Base-by-base conservation (phyloP, 371 early-diverging fungal genomes). In the Syncephalastrum sp. region DNA sequence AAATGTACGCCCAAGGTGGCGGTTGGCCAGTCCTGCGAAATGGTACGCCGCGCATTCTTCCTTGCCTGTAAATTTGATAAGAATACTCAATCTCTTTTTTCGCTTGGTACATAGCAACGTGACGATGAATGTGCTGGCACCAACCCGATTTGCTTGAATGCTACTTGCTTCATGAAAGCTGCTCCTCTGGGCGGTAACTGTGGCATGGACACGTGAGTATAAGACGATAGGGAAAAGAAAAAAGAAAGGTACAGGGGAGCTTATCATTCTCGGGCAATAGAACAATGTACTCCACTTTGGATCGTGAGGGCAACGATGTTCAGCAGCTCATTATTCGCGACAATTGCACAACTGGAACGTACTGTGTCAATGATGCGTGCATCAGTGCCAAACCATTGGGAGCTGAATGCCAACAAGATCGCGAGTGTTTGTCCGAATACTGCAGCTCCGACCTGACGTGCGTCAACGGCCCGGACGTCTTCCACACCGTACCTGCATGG, bases 311-410 rank as follows among this genome's bases (percentile, higher is more conserved):
- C 5, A 44, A 65, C 21, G 45, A 42, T 0, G 33, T 71, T 6
- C 51, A 59, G 46, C 77, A 75, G 51, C 67, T 63, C 0, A 76
- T 76, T 44, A 57, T 75, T 19, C 64, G 80, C 42, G 76, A 79
- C 42, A 79, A 79, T 52, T 79, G 80, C 14, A 79, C 77, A 0
- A 45, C 49, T n/a, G 71, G 69, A 4, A 65, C 72, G 0, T 79
- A 65, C 44, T 79, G 79, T 43, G 54, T 52, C 16, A 43, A 59
- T 4, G 10, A 42, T 10, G 47, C 43, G n/a, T 79, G 79, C 54
- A 65, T 68, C 17, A 12, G 29, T 3, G 65, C 76, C 16, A 71
- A 67, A 47, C n/a, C 46, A 1, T 27, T 57, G 14, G 59, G 63
- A 1, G 15, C 17, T 4, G 13, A 50, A 1, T 79, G 79, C 47